Conservation (phyloP, 2,329 filamentous ascomycete genomes). For the Penicillium decumbens region DNA sequence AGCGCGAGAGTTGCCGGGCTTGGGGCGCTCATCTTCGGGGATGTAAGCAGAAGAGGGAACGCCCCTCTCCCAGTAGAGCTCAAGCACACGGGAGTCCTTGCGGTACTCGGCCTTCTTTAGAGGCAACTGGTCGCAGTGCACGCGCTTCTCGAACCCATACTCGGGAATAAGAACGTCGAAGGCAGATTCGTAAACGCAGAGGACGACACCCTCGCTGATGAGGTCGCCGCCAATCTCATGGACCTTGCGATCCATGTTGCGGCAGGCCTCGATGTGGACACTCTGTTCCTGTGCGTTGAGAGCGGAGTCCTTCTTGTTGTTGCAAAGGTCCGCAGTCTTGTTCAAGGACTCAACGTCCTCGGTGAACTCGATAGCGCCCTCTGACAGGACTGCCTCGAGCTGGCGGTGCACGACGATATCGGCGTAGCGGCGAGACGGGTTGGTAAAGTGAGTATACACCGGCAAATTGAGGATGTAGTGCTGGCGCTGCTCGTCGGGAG, state of each 20-base stretch:
- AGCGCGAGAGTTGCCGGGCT: conserved; percentile 69
- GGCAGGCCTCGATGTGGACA: conserved; percentile 95
- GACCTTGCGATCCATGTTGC: conserved; percentile 87
- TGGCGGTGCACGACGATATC: conserved; percentile 95
- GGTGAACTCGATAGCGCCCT: conserved; percentile 74
- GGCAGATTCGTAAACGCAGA: conserved; percentile 96
- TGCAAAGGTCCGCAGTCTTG: conserved; percentile 93
- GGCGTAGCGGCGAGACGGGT: conserved; percentile 87
- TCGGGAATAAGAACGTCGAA: conserved; percentile 98
- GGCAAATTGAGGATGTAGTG: conserved; percentile 93
- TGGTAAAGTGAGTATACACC: conserved; percentile 95
- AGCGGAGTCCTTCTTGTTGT: conserved; percentile 98
- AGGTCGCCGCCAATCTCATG: conserved; percentile 84
- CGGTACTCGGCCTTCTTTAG: conserved; percentile 98
- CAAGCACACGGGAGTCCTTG: conserved; percentile 89
- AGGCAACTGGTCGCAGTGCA: conserved; percentile 96
- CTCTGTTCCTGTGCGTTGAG: conserved; percentile 98
- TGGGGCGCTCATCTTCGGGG: conserved; percentile 92
- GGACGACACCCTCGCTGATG: conserved; percentile 89
- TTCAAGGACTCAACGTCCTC: conserved; percentile 83
- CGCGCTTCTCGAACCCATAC: conserved; percentile 98
- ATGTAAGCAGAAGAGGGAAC: conserved; percentile 94
- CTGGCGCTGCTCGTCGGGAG: conserved; percentile 68
- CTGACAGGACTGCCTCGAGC: conserved; percentile 77
- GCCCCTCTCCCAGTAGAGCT: conserved; percentile 99